These are phyloP conservation scores for Endocladia muricata DNA, from an alignment of 31 red algal species.

Conservation along the genomic window DNA sequence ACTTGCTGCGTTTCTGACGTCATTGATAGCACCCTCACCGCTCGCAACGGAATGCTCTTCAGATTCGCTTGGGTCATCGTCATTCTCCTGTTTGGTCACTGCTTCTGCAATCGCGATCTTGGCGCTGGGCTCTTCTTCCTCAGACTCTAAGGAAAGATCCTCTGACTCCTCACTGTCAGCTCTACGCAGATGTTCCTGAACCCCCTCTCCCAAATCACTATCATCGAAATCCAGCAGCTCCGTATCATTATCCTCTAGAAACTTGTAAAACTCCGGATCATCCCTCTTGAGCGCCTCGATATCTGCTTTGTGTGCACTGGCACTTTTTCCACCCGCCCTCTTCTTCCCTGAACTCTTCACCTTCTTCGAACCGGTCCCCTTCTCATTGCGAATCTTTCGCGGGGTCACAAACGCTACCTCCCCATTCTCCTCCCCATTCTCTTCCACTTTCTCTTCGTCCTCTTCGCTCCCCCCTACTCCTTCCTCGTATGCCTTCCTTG, in stretches of 20 bases:
- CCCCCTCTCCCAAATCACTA: no score
- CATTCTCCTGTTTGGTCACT: not conserved
- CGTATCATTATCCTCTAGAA: constrained; percentile 73
- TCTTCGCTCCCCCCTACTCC: not conserved
- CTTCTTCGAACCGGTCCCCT: not conserved
- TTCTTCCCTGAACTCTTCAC: not conserved
- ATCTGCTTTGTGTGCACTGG: constrained; percentile 33
- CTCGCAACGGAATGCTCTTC: not conserved
- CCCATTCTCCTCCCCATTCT: no score
- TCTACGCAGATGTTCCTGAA: no score
- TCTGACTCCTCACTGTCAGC: no score
- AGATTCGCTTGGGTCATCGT: not conserved
- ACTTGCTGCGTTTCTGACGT: no score
- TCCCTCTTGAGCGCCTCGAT: constrained; percentile 72
- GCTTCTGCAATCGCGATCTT: no score
- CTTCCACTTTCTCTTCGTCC: constrained; percentile 14
- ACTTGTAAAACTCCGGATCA: constrained; percentile 81
- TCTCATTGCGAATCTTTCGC: not conserved
- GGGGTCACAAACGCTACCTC: no score
- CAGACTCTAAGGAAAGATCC: not conserved
- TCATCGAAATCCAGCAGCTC: constrained; percentile 48
- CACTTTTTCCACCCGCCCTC: not conserved
- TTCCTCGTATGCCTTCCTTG: constrained; percentile 30
- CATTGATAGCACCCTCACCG: no score
- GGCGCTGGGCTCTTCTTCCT: not conserved